phyloP scores from a whole-genome alignment of 2,329 filamentous ascomycete genomes.

The Claviceps sp. region DNA sequence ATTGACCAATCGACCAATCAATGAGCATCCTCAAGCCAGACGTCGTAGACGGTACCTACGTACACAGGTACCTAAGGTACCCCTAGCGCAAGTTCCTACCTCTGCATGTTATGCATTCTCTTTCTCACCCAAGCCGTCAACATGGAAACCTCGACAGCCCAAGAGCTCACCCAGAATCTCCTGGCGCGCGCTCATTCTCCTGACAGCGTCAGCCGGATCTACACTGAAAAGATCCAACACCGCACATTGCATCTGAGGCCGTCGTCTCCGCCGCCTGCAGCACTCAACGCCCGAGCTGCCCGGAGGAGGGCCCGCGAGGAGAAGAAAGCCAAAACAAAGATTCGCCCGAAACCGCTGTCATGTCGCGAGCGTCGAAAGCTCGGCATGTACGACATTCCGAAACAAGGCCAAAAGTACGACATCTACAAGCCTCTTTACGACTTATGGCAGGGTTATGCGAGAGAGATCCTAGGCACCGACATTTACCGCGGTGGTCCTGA shows the following conservation, averaged over 20 bases:
- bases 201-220: slow-evolving; percentile 56
- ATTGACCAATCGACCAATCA: neutral
- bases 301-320: slow-evolving; percentile 35
- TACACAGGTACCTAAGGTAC: too few relatives aligned
- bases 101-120: neutral
- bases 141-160: slow-evolving; percentile 23
- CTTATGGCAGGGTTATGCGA: slow-evolving; percentile 77
- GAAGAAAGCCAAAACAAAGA: slow-evolving; percentile 32
- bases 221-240: slow-evolving; percentile 69
- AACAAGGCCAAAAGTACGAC: slow-evolving; percentile 46
- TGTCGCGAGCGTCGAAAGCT: slow-evolving; percentile 63
- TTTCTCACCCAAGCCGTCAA: neutral
- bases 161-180: slow-evolving; percentile 44
- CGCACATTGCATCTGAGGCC: slow-evolving; percentile 69
- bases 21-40: neutral
- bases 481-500: slow-evolving; percentile 40
- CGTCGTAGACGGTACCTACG: too few relatives aligned
- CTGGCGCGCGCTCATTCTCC: slow-evolving; percentile 70
- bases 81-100: too few relatives aligned
- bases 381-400: slow-evolving; percentile 62
- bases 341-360: slow-evolving; percentile 56
- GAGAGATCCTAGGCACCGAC: slow-evolving; percentile 59
- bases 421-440: slow-evolving; percentile 65
- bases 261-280: slow-evolving; percentile 50
- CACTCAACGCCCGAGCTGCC: slow-evolving; percentile 41